Conservation (phyloP, 306 rosid genomes). For the Vicia sativa region DNA sequence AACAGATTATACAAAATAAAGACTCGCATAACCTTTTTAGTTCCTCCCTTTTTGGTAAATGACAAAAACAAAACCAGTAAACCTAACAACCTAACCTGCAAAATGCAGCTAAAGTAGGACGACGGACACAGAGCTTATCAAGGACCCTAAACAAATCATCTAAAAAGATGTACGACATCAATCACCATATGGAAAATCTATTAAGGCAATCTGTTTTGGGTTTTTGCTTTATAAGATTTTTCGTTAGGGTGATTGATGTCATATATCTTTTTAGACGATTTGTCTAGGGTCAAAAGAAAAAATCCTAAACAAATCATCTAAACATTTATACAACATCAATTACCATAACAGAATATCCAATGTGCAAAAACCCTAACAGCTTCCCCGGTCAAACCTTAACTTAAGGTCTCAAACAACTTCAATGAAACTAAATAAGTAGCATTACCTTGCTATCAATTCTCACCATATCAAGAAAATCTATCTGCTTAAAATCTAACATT, state of each 20-base stretch:
- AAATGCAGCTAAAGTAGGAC: not conserved
- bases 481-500: not conserved
- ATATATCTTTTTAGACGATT: not conserved
- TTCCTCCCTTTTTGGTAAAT: not conserved
- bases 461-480: constrained; percentile 9
- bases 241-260: not conserved
- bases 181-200: not conserved
- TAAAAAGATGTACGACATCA: constrained; percentile 15
- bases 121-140: not conserved
- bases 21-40: constrained; percentile 3
- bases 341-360: constrained; percentile 6
- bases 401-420: constrained; percentile 17
- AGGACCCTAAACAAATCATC: constrained; percentile 1
- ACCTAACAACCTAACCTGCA: constrained; percentile 11
- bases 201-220: too few species aligned
- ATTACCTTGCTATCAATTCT: constrained; percentile 10
- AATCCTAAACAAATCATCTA: not conserved
- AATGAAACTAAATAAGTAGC: constrained; percentile 19
- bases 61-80: constrained; percentile 10
- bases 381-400: constrained; percentile 17
- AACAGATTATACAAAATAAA: constrained; percentile 18
- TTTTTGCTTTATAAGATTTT: constrained; percentile 2
- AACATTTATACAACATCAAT: constrained; percentile 11
- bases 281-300: constrained; percentile 12
- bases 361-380: constrained; percentile 5